phyloP scores from a whole-genome alignment of 2,329 filamentous ascomycete species.

The Venturia nashicola region DNA sequence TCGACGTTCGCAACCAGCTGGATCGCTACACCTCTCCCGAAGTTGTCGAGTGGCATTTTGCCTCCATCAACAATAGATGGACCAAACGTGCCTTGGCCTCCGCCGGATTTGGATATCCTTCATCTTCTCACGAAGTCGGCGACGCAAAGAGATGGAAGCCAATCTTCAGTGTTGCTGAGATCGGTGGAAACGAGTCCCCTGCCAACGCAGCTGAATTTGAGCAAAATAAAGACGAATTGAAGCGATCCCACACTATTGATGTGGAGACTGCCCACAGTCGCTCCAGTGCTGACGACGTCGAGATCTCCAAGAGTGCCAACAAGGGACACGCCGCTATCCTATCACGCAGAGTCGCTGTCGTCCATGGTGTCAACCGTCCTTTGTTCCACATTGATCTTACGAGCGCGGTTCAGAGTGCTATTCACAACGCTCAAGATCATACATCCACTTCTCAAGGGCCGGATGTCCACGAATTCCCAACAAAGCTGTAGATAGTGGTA shows the following conservation, averaged over 20 bases:
- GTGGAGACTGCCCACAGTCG: constrained; percentile 25
- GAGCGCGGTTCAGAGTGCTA: constrained; percentile 74
- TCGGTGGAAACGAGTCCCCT: constrained; percentile 59
- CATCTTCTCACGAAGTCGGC: constrained; percentile 35
- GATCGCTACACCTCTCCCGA: constrained; percentile 73
- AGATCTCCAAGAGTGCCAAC: constrained; percentile 11
- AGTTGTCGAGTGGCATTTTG: constrained; percentile 87
- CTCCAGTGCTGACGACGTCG: constrained; percentile 25
- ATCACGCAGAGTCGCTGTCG: constrained; percentile 42
- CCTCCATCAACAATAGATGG: constrained; percentile 89
- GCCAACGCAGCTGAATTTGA: constrained; percentile 51
- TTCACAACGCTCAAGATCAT: constrained; percentile 55
- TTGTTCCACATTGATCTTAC: constrained; percentile 92
- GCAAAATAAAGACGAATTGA: constrained; percentile 6
- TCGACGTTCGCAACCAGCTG: constrained; percentile 89
- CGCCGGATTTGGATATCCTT: constrained; percentile 80
- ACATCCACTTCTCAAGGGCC: background rate
- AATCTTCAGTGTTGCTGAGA: constrained; percentile 88
- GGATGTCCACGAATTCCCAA: background rate
- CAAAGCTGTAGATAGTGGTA: background rate
- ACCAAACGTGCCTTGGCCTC: constrained; percentile 80
- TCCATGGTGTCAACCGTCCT: constrained; percentile 79
- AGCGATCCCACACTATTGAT: background rate
- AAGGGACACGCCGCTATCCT: constrained; percentile 19
- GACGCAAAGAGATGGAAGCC: constrained; percentile 68